Evolutionary conservation across 2,329 filamentous ascomycete species (phyloP).

Genomic region (Cercospora nicotianae): DNA sequence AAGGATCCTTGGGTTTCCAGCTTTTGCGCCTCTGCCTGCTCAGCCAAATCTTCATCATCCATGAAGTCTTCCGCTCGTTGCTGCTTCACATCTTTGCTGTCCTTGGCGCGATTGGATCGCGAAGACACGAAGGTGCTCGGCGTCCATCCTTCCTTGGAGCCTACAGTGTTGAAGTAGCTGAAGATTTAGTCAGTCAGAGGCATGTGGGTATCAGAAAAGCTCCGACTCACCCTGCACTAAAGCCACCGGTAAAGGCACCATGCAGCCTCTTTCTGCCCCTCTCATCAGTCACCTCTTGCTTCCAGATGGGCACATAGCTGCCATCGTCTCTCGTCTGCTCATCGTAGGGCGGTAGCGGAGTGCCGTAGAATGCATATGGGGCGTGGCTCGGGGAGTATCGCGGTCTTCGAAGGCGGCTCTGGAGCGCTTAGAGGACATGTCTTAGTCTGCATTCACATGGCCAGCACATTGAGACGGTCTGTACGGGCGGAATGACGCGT

Average conservation of each 20-base stretch:
- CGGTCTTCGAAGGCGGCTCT: conserved; percentile 76
- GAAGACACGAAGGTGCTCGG: conserved; percentile 91
- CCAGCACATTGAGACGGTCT: conserved; percentile 34
- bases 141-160: conserved; percentile 97
- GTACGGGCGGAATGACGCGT: background rate
- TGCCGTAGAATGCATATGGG: conserved; percentile 78
- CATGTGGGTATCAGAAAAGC: background rate
- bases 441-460: conserved; percentile 33
- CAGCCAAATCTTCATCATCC: conserved; percentile 93
- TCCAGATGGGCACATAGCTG: conserved; percentile 92
- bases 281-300: conserved; percentile 95
- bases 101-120: conserved; percentile 72
- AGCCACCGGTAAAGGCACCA: conserved; percentile 94
- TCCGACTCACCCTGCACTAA: conserved; percentile 78
- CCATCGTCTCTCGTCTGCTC: conserved; percentile 80
- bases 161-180: conserved; percentile 96
- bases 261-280: conserved; percentile 86
- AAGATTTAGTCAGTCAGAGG: conserved; percentile 2
- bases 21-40: conserved; percentile 74
- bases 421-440: conserved; percentile 78
- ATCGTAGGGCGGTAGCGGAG: conserved; percentile 76
- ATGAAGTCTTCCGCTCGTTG: conserved; percentile 88
- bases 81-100: conserved; percentile 46
- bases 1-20: conserved; percentile 74
- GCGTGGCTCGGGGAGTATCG: conserved; percentile 58